Percentiles rank a stretch among this genome's conserved stretches.
Evolutionary conservation across 1,139 yeast genomes (phyloP).

Genomic region (Suhomyces atakaporum): DNA sequence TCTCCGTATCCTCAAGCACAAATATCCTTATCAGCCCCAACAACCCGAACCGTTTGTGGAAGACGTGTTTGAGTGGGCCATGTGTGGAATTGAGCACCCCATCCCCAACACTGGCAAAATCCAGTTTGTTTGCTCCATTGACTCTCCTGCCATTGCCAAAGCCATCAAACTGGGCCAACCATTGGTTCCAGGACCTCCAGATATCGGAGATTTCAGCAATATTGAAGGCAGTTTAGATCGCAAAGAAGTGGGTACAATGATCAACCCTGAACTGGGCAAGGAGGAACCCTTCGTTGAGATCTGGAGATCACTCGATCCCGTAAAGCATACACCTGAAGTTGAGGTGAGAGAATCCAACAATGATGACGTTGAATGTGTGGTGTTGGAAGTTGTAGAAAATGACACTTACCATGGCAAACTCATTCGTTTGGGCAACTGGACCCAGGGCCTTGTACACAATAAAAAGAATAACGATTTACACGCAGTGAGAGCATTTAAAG

Average conservation of each 20-base stretch:
- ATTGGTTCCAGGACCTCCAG: conserved; percentile 34
- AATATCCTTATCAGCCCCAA: conserved; percentile 24
- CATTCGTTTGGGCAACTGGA: conserved; percentile 54
- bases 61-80: conserved; percentile 40
- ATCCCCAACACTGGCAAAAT: conserved; percentile 30
- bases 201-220: conserved; percentile 47
- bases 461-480: conserved; percentile 18
- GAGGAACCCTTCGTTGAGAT: conserved; percentile 52
- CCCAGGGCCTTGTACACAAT: conserved; percentile 52
- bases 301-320: conserved; percentile 57
- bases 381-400: conserved; percentile 31
- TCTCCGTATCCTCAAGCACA: conserved; percentile 29
- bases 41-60: conserved; percentile 19
- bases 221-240: conserved; percentile 45
- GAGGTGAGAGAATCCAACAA: conserved; percentile 30
- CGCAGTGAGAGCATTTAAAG: conserved; percentile 28
- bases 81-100: conserved; percentile 41
- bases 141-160: conserved; percentile 35
- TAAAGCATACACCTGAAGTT: conserved; percentile 27
- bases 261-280: conserved; percentile 47
- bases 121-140: conserved; percentile 46
- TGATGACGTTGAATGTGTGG: conserved; percentile 6
- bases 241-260: conserved; percentile 57
- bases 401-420: conserved; percentile 42
- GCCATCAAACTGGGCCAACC: conserved; percentile 26